Base-by-base conservation (phyloP, 202 grass and related monocot genomes). In the Digitaria exilis region DNA sequence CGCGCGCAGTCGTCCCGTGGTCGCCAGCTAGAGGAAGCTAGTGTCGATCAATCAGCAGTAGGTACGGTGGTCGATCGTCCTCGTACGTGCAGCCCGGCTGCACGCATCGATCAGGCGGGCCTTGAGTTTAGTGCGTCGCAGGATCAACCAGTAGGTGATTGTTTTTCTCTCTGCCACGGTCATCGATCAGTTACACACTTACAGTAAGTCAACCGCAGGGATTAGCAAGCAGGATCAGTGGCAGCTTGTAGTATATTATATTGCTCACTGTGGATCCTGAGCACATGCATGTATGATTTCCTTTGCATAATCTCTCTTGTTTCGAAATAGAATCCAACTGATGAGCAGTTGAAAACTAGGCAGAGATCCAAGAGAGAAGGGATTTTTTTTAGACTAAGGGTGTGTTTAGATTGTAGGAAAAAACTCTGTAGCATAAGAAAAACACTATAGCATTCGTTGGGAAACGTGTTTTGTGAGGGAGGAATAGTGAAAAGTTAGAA, bases 1-100 rank as follows among this genome's bases (percentile, higher is more conserved):
- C 1, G 86, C 89, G 50, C 83, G 89, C 70, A 86, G 29, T 12
- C 32, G 61, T 3, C 84, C 88, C 9, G 70, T 93, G 10, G 67
- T 74, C 24, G 80, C 90, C 18, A 65, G 65, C 79, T 92, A n/a
- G n/a, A 71, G 4, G 21, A 1, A 41, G 51, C 51, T 31, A 46
- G 14, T 14, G 25, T 58, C 55, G 13, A 9, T 56, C 55, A 26
- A 9, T 56, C 55, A 26, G 55, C 55, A 26, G 12, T 54, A 9
- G 51, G 21, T 56, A n/a, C n/a, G n/a, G n/a, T n/a, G n/a, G n/a
- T n/a, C n/a, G n/a, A n/a, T n/a, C n/a, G n/a, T n/a, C n/a, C n/a
- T n/a, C n/a, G n/a, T n/a, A n/a, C n/a, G n/a, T n/a, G n/a, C n/a
- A n/a, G n/a, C n/a, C n/a, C n/a, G n/a, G n/a, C n/a, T n/a, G n/a